A percentile compares a stretch with the other conserved stretches of the same genome.
phyloP scores from a whole-genome alignment of 1,139 yeast genomes.

The Kodamaea sp. region DNA sequence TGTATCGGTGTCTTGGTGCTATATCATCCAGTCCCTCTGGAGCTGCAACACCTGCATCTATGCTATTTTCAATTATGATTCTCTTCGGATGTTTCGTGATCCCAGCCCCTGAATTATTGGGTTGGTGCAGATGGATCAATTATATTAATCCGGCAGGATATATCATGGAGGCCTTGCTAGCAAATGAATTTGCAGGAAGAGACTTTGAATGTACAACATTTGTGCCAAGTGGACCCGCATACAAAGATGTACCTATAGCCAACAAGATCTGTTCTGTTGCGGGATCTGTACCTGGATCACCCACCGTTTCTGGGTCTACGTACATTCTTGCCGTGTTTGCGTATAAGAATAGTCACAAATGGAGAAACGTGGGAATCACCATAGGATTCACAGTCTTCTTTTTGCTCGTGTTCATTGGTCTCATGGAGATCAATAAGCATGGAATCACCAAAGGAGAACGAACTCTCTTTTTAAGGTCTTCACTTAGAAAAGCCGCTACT shows the following conservation, averaged over 20 bases:
- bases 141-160: conserved; percentile 72
- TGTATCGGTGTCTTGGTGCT: conserved; percentile 74
- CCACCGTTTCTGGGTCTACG: conserved; percentile 55
- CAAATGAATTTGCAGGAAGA: conserved; percentile 53
- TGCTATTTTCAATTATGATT: conserved; percentile 58
- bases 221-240: conserved; percentile 55
- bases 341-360: conserved; percentile 61
- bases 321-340: conserved; percentile 49
- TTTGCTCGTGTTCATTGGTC: conserved; percentile 52
- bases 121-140: conserved; percentile 82
- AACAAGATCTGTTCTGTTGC: conserved; percentile 60
- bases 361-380: conserved; percentile 84
- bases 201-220: conserved; percentile 42
- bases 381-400: conserved; percentile 58
- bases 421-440: conserved; percentile 69
- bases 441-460: conserved; percentile 84
- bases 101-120: conserved; percentile 66
- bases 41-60: conserved; percentile 74
- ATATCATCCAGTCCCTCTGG: conserved; percentile 57
- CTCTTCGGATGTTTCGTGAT: conserved; percentile 77
- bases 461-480: conserved; percentile 55
- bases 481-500: conserved; percentile 24
- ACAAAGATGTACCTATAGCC: conserved; percentile 36
- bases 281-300: conserved; percentile 62
- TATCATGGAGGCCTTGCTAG: conserved; percentile 67